Evolutionary conservation across 495 filamentous ascomycete species (phyloP), one percentile per base, ranked within the genome.

Genomic region (Sordaria brevicollis): DNA sequence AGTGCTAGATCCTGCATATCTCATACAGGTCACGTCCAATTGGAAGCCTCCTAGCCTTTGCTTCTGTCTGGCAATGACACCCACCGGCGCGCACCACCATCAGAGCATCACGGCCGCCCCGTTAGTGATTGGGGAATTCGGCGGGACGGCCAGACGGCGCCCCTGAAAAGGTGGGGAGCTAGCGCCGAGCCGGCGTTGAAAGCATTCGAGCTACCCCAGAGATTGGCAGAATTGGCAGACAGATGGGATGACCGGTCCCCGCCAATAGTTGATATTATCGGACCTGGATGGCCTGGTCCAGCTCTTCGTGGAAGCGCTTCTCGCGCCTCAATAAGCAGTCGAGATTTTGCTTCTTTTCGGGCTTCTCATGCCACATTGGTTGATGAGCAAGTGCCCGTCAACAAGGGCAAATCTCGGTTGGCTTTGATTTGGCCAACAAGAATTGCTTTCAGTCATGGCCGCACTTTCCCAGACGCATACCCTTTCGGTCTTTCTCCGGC

Each of bases 11-110:
- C 70, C 70, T 73, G 76, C 76, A 76, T 66, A 71, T 69, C 69
- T 75, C 72, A 77, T 72, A 74, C 71, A 70, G 31, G 67, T 65
- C 41, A 66, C 67, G 33, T 36, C 76, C 76, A 77, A 77, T 77
- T 65, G 70, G 65, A 73, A 10, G 39, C 8, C 39, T 8, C 19
- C 38, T 2, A 34, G 21, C n/a, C 62, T 71, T 70, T 72, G 35
- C 68, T 70, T 73, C 34, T 41, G 67, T 71, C 54, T 54, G 49
- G 38, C 65, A 34, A 70, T 71, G 68, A 35, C 71, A 69, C 71
- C 29, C 65, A 67, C 17, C 57, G 37, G 57, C 35, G 66, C 69
- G 62, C 57, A 31, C 49, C 49, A 57, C 49, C 49, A 29, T 57
- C 49, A 57, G 25, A 57, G 25, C 49, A 57, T 31, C 21, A 57